These are phyloP conservation scores for Pseudophaeomoniella oleicola DNA, from an alignment of 2,329 filamentous ascomycete species.

Conservation along the genomic window DNA sequence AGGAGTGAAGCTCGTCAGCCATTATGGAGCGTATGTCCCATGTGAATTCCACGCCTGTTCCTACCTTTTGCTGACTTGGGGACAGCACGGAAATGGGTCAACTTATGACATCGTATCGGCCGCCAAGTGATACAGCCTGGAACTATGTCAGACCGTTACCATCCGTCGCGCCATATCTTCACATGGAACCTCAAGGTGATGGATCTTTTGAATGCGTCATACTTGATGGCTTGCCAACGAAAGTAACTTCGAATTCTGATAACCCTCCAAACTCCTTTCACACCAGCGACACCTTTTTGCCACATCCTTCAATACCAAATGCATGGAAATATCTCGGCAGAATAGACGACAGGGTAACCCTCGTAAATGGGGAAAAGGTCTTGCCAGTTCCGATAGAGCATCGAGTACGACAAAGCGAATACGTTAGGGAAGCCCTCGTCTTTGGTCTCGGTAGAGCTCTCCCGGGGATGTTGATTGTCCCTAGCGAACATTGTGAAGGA, in stretches of 20 bases:
- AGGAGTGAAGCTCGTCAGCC: conserved; percentile 40
- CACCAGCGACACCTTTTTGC: conserved; percentile 18
- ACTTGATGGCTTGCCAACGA: conserved; percentile 15
- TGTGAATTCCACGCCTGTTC: conserved; percentile 30
- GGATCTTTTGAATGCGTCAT: conserved; percentile 20
- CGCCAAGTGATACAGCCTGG: conserved; percentile 24
- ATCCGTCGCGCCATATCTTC: conserved; percentile 23
- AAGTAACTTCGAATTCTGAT: conserved; percentile 18
- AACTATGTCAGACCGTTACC: conserved; percentile 24
- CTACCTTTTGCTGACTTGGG: background rate
- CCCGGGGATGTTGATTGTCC: conserved; percentile 17
- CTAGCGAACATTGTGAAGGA: conserved; percentile 9
- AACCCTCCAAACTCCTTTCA: conserved; percentile 19
- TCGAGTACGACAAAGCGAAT: conserved; percentile 15
- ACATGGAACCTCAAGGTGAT: conserved; percentile 1
- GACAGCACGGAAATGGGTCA: conserved; percentile 42
- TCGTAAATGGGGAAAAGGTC: conserved; percentile 20
- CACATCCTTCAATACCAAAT: conserved; percentile 15
- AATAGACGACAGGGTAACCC: conserved; percentile 18
- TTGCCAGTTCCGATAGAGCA: conserved; percentile 19
- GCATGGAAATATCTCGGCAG: conserved; percentile 20
- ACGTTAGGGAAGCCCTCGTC: conserved; percentile 18
- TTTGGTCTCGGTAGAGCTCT: conserved; percentile 14
- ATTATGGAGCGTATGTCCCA: conserved; percentile 24
- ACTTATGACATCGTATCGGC: conserved; percentile 36